A percentile compares a stretch with the other conserved stretches of the same genome.
phyloP scores from a whole-genome alignment of 2,329 filamentous ascomycete species.

The Nemania sp. region DNA sequence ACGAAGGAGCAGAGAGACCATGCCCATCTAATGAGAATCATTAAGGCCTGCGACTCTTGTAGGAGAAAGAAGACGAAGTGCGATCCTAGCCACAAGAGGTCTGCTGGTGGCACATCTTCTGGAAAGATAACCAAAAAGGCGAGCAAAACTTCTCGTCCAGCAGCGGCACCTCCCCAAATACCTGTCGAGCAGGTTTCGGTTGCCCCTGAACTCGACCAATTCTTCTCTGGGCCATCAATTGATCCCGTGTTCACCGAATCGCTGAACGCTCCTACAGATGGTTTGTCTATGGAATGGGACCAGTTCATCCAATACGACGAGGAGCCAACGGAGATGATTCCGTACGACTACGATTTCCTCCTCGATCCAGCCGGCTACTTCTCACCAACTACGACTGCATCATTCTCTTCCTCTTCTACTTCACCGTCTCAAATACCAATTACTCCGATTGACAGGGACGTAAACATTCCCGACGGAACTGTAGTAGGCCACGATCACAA shows the following conservation, averaged over 20 bases:
- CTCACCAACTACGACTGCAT: constrained; percentile 51
- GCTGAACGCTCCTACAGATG: constrained; percentile 30
- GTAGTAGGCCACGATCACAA: constrained; percentile 33
- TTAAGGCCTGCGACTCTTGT: constrained; percentile 75
- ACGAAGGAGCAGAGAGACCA: constrained; percentile 76
- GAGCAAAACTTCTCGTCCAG: constrained; percentile 36
- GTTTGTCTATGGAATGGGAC: constrained; percentile 56
- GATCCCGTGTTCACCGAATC: constrained; percentile 41
- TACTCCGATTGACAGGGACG: constrained; percentile 42
- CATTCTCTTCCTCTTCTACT: constrained; percentile 46
- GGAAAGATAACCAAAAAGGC: constrained; percentile 58
- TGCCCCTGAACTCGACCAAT: constrained; percentile 39
- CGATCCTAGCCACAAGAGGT: constrained; percentile 69
- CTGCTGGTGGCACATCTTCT: constrained; percentile 52
- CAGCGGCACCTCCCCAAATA: constrained; percentile 42
- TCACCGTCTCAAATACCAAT: constrained; percentile 53
- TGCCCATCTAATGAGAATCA: constrained; percentile 74
- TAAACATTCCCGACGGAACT: constrained; percentile 28
- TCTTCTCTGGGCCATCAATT: constrained; percentile 38
- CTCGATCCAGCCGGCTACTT: constrained; percentile 58
- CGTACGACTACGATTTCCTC: constrained; percentile 61
- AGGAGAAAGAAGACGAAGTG: constrained; percentile 73
- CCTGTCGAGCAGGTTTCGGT: constrained; percentile 27
- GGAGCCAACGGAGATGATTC: constrained; percentile 50
- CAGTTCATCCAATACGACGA: constrained; percentile 61